Base-by-base conservation (phyloP, 768 basidiomycete species). In the Calvatia gigantea region DNA sequence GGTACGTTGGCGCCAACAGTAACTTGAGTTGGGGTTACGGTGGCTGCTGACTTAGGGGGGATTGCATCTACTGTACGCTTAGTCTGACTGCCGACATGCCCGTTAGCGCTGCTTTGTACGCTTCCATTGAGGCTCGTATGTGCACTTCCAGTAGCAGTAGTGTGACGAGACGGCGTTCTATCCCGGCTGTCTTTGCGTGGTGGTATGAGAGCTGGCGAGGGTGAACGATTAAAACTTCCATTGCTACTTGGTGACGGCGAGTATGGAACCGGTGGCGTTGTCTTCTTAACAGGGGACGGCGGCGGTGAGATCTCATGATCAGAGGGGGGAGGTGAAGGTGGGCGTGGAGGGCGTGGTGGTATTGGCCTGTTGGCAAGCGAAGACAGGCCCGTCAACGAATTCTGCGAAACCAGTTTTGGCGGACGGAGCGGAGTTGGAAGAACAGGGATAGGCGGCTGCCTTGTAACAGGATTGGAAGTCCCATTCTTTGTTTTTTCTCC, bases 321-420 rank as follows among this genome's bases (percentile, higher is more conserved):
- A 39, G 68, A 67, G 54, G 68, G 75, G 17, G 75, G 75, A 23
- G 71, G 70, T 29, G 70, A 64, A 23, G 78, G 76, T 6, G 72
- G 73, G 35, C 68, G 70, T 23, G 75, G 78, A 59, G 78, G 81
- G 38, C 83, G 82, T 50, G 84, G 84, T n/a, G 83, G 83, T 46
- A 84, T 70, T 19, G 84, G 84, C 38, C 74, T 70, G 64, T 85
- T 84, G 2, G 82, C 82, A 54, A 85, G 71, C 35, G 78, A 73
- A 6, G 79, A 73, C 37, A 80, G 57, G 14, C 68, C 72, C 56
- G 67, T 67, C 4, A 77, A 75, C 38, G 67, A 27, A 60, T 57
- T 41, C 64, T 58, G 42, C 27, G 67, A 60, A 11, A 59, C 3
- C 37, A 47, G 7, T 29, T 37, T 47, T 2, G 33, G 59, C 15